Conservation (phyloP, 345 rosid genomes). For the Euphorbia pulcherrima region DNA sequence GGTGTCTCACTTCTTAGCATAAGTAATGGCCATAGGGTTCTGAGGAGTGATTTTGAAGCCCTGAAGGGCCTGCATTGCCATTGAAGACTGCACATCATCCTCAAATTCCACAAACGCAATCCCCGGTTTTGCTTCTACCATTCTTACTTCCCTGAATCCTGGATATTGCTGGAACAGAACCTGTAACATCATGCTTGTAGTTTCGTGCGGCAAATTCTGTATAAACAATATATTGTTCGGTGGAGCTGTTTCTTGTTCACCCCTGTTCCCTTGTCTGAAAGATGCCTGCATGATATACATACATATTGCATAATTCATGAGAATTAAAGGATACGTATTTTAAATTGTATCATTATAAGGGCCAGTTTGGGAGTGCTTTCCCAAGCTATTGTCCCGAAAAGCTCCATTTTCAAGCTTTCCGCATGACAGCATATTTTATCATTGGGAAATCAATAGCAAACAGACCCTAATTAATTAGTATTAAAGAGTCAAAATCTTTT, state of each 20-base stretch:
- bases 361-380: too few relatives aligned
- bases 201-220: constrained; percentile 84
- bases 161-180: constrained; percentile 72
- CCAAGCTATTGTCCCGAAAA: too few relatives aligned
- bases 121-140: constrained; percentile 90
- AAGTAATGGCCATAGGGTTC: constrained; percentile 74
- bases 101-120: constrained; percentile 91
- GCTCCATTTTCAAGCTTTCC: too few relatives aligned
- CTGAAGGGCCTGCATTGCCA: constrained; percentile 89
- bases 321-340: background rate
- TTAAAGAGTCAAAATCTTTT: too few relatives aligned
- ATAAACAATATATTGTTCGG: constrained; percentile 84
- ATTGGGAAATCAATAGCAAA: too few relatives aligned
- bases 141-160: constrained; percentile 88
- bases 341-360: background rate
- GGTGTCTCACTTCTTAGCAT: constrained; percentile 69
- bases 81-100: constrained; percentile 74
- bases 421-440: too few relatives aligned
- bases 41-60: constrained; percentile 86
- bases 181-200: constrained; percentile 82
- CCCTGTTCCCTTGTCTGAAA: constrained; percentile 44
- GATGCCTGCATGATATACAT: constrained; percentile 39
- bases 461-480: too few relatives aligned
- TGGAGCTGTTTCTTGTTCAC: constrained; percentile 51
- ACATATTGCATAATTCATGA: background rate